Evolutionary conservation across 352 stramenopile genomes (phyloP).

Genomic region (Phytophthora chlamydospora): DNA sequence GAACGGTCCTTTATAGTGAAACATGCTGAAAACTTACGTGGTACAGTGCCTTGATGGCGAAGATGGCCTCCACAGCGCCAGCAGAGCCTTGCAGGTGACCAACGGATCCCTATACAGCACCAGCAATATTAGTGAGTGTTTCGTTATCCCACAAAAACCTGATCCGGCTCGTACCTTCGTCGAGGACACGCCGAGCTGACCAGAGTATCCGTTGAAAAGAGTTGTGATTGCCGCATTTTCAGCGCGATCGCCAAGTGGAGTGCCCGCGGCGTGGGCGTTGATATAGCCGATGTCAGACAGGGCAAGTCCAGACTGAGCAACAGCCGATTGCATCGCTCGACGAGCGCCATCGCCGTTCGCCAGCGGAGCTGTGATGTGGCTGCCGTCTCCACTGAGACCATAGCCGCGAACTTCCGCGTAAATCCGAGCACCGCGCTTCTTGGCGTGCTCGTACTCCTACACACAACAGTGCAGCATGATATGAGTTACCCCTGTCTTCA

Average conservation of each 20-base stretch:
- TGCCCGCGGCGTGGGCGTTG: conserved; percentile 98
- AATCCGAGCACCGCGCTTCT: conserved; percentile 91
- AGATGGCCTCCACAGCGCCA: conserved; percentile 95
- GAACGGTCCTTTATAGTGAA: background rate
- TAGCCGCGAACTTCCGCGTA: conserved; percentile 96
- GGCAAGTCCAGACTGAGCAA: conserved; percentile 77
- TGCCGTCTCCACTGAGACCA: conserved; percentile 95
- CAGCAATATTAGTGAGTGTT: background rate
- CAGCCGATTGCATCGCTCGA: conserved; percentile 92
- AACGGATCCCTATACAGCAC: conserved; percentile 63
- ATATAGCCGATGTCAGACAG: conserved; percentile 96
- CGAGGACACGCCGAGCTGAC: conserved; percentile 72
- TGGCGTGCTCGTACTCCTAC: conserved; percentile 92
- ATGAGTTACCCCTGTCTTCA: background rate
- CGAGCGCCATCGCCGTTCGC: conserved; percentile 71
- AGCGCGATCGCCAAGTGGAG: conserved; percentile 95
- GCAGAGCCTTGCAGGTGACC: conserved; percentile 95
- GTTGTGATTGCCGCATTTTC: conserved; percentile 93
- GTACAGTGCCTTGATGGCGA: conserved; percentile 92
- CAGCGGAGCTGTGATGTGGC: conserved; percentile 90
- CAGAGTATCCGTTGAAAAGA: conserved; percentile 71
- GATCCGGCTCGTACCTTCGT: conserved; percentile 82
- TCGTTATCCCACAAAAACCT: background rate
- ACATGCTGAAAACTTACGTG: conserved; percentile 46
- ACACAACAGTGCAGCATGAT: background rate